Evolutionary conservation across 2,329 filamentous ascomycete species (phyloP), one percentile per base, ranked within the genome.

Genomic region (Claviceps capensis): DNA sequence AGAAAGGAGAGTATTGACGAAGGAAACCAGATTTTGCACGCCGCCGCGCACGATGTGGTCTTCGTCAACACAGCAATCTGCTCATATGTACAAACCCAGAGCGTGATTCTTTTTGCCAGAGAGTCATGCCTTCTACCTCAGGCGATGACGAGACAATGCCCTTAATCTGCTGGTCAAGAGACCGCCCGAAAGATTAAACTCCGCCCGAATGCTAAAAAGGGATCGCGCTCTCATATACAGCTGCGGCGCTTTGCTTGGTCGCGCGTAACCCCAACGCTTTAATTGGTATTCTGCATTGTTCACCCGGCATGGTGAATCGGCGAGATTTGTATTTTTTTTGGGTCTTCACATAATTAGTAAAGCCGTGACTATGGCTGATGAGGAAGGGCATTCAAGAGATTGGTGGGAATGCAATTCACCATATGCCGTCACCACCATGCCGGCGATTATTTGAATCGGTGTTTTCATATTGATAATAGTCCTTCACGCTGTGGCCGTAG

Each of bases 341-440:
- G 30, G 30, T 30, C 49, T 30, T 50, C 34, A 26, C 57, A 56
- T 9, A 9, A 53, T 38, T 16, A 38, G 17, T 26, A 17, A 34
- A 44, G n/a, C 30, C 16, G 16, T 49, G 54, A 54, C 48, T 45
- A 52, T 44, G 5, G 13, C 16, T 13, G 54, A 26, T 52, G 42
- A 51, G 52, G 55, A 51, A 47, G 49, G 52, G 46, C 30, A 11
- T 40, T 19, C 48, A 40, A 26, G 26, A 45, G 38, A 47, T 48
- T 40, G 19, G 13, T 40, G 9, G 19, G 16, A 11, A 53, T 30
- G 48, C 49, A 48, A 52, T 54, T 72, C 59, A 74, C 72, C 72
- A 74, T 69, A 73, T 72, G 51, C 69, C 65, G 52, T 67, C 62
- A 48, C 64, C 60, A 42, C 66, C 64, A 53, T 71, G 67, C 48